These are phyloP conservation scores for Paecilomyces fulvus DNA, from an alignment of 2,329 filamentous ascomycete genomes.

Conservation along the genomic window DNA sequence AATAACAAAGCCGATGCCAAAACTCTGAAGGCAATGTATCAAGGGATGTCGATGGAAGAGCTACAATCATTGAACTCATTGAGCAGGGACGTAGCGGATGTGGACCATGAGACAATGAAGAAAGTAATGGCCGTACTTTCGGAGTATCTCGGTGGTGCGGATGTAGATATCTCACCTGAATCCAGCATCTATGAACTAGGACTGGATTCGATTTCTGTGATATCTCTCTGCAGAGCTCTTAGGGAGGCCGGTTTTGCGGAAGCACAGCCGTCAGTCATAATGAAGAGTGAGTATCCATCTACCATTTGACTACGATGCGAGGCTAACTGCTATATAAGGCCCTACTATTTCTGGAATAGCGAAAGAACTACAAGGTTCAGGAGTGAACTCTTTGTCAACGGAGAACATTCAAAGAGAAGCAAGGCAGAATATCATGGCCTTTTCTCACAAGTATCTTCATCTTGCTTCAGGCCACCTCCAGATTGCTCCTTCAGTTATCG, in stretches of 20 bases:
- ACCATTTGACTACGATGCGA: slow-evolving; percentile 25
- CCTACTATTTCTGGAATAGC: slow-evolving; percentile 34
- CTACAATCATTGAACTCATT: slow-evolving; percentile 49
- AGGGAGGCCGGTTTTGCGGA: slow-evolving; percentile 53
- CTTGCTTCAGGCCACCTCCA: slow-evolving; percentile 46
- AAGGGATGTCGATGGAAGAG: slow-evolving; percentile 49
- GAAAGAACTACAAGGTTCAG: slow-evolving; percentile 12
- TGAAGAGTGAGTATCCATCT: slow-evolving; percentile 46
- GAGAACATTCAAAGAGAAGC: slow-evolving; percentile 36
- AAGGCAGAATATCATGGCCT: slow-evolving; percentile 55
- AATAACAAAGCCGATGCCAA: slow-evolving; percentile 87
- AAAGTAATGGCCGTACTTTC: slow-evolving; percentile 48
- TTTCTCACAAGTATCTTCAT: slow-evolving; percentile 52
- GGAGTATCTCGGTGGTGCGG: slow-evolving; percentile 42
- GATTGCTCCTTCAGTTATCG: slow-evolving; percentile 48
- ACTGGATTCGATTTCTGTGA: slow-evolving; percentile 77
- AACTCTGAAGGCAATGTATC: slow-evolving; percentile 58
- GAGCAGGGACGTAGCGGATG: slow-evolving; percentile 17
- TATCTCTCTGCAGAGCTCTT: slow-evolving; percentile 58
- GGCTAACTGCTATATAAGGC: slow-evolving; percentile 34
- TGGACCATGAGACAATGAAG: slow-evolving; percentile 32
- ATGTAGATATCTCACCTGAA: slow-evolving; percentile 39
- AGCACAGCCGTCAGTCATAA: slow-evolving; percentile 57
- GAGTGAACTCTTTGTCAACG: slow-evolving; percentile 1
- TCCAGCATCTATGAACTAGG: slow-evolving; percentile 79